Base-by-base conservation (phyloP, 2,329 filamentous ascomycete species). In the Eutypella sp. region DNA sequence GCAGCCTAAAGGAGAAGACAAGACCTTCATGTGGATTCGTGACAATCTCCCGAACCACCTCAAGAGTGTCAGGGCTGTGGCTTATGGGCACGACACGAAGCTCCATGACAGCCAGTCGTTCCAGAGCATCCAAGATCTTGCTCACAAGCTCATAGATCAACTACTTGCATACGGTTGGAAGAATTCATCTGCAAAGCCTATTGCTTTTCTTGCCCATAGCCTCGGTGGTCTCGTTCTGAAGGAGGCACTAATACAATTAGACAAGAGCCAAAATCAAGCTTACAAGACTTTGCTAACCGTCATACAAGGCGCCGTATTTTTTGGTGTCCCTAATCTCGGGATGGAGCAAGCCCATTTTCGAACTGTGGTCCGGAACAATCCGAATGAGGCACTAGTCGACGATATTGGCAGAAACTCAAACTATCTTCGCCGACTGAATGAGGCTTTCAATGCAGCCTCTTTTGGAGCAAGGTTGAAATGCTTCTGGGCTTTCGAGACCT, bases 21-120 rank as follows among this genome's bases (percentile, higher is more conserved):
- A 52, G 29, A 49, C 44, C 16, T 59, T 53, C 34, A 60, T 62
- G 59, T 62, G 57, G 57, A 52, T 62, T 27, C 49, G 58, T 13
- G 59, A 62, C 38, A 47, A 38, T 2, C 45, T 60, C 19, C 57
- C 56, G 6, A 40, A 41, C 2, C 7, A 38, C 11, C n/a, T 60
- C 5, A 53, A 50, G 3, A 29, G 47, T 2, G 42, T 51, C 10
- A 46, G 59, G 22, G 23, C 46, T 16, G 36, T 56, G 7, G 8
- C 58, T 5, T 60, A 60, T 16, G 58, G 59, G 4, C 60, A 61
- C 16, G 53, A 57, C 34, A 58, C 53, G 13, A 47, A 27, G 2
- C 58, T 60, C n/a, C 13, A 18, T 5, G 34, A 44, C 13, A 59
- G 52, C 31, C 44, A 46, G 10, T 60, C 57, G 8, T 53, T 58